Evolutionary conservation across 257 asterid species (phyloP), one percentile per base, ranked within the genome.

Genomic region (Nicotiana tomentosiformis): DNA sequence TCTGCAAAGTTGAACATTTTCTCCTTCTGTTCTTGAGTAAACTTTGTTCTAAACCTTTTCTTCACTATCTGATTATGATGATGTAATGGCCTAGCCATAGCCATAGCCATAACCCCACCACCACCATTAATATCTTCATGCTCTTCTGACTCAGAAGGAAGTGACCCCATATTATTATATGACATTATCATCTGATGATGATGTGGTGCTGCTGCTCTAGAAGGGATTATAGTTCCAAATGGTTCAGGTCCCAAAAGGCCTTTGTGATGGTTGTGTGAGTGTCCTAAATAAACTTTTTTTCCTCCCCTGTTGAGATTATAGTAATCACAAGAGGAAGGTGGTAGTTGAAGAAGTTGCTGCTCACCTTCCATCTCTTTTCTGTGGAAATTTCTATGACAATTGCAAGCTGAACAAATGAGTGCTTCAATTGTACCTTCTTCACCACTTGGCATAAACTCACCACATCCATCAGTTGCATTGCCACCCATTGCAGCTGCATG

Each of bases 401-500:
- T 67, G 91, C 98, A 95, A 87, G 93, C 97, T 67, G 97, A 95
- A 87, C 99, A 95, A 14, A 90, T 94, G 35, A 95, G 90, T 8
- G 99, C 95, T 62, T 92, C 97, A 2, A 95, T 65, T 0, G 89
- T 85, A 60, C 97, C 98, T 4, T 94, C 99, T 67, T 91, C 97
- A 2, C 97, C 99, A 83, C 92, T 89, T 0, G 98, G 93, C 99
- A 95, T 94, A 89, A 95, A 95, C 79, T 95, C 99, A 5, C 99
- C 99, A 82, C 99, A 95, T 0, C 99, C 99, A 85, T 95, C 98
- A 5, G 93, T 92, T 62, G 97, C 94, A 85, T 87, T 91, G 4
- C 97, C 97, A 6, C 99, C 99, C 94, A 94, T 93, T 57, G 93
- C 23, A 2, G 99, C 99, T 39, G 99, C 99, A 83, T 95, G 99